Conservation (phyloP, 345 rosid genomes). For the Passiflora organensis region DNA sequence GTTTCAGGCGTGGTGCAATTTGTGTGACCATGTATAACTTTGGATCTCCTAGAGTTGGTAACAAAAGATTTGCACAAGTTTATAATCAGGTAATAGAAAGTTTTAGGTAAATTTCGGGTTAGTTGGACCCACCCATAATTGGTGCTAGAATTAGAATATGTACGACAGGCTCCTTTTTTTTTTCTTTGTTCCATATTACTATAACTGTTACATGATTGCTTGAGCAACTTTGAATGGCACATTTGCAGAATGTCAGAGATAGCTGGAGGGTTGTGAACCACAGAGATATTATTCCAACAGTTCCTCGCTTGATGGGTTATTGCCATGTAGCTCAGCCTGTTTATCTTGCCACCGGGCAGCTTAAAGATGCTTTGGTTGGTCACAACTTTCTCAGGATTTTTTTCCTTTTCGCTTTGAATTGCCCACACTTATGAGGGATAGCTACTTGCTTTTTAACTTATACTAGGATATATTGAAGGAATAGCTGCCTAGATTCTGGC, state of each 20-base stretch:
- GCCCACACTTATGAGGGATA: no score
- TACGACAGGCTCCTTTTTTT: conserved; percentile 16
- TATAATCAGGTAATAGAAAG: conserved; percentile 64
- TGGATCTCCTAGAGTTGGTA: conserved; percentile 97
- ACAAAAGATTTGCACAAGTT: conserved; percentile 73
- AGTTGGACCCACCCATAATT: no score
- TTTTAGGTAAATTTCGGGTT: no score
- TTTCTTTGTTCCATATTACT: background rate
- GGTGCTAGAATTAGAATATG: conserved; percentile 9
- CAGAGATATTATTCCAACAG: conserved; percentile 95
- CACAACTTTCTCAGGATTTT: background rate
- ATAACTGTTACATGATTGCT: background rate
- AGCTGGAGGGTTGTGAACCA: conserved; percentile 96
- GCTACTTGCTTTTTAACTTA: no score
- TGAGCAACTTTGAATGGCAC: conserved; percentile 7
- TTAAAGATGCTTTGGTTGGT: conserved; percentile 59
- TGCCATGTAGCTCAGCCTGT: conserved; percentile 94
- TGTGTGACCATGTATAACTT: conserved; percentile 87
- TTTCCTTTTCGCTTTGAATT: background rate
- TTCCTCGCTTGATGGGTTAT: conserved; percentile 94
- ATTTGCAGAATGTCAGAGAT: conserved; percentile 75
- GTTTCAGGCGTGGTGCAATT: conserved; percentile 57
- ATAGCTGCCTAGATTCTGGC: no score
- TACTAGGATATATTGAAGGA: no score
- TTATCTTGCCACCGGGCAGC: conserved; percentile 68